These are phyloP conservation scores for Pythium brassicae DNA, from an alignment of 352 stramenopile species.

Conservation along the genomic window DNA sequence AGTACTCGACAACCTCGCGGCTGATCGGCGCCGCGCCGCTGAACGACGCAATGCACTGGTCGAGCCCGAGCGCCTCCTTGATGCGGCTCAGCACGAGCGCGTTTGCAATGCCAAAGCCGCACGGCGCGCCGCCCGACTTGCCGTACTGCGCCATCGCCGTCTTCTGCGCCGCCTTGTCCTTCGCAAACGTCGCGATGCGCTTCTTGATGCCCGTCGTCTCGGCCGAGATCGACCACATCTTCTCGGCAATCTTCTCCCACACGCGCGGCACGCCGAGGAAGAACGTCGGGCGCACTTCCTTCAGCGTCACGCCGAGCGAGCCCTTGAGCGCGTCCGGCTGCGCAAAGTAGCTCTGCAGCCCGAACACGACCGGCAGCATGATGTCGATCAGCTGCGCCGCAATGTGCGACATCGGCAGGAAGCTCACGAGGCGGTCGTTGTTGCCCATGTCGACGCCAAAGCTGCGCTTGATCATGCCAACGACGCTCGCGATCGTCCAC, in stretches of 20 bases:
- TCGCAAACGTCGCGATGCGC: constrained; percentile 88
- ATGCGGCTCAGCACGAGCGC: constrained; percentile 83
- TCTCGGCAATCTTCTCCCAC: constrained; percentile 92
- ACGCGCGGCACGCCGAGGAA: constrained; percentile 91
- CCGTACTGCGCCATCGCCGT: constrained; percentile 81
- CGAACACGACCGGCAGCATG: constrained; percentile 59
- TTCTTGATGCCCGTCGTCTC: constrained; percentile 91
- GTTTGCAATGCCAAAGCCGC: constrained; percentile 88
- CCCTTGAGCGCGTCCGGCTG: constrained; percentile 89
- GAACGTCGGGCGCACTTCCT: constrained; percentile 84
- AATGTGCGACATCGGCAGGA: constrained; percentile 88
- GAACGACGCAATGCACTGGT: constrained; percentile 78
- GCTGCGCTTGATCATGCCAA: constrained; percentile 56
- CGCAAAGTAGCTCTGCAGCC: constrained; percentile 82
- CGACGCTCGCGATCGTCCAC: constrained; percentile 73
- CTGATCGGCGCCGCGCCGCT: constrained; percentile 90
- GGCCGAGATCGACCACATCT: constrained; percentile 81
- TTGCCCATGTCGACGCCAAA: constrained; percentile 57
- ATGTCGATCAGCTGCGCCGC: constrained; percentile 88
- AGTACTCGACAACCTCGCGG: constrained; percentile 93
- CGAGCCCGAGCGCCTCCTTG: constrained; percentile 87
- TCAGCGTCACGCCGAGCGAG: constrained; percentile 78
- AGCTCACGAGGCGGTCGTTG: constrained; percentile 77
- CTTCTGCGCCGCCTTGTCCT: constrained; percentile 79
- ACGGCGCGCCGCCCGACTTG: constrained; percentile 80